Conservation (phyloP, 2,329 filamentous ascomycete species). For the Fusarium beomiforme region DNA sequence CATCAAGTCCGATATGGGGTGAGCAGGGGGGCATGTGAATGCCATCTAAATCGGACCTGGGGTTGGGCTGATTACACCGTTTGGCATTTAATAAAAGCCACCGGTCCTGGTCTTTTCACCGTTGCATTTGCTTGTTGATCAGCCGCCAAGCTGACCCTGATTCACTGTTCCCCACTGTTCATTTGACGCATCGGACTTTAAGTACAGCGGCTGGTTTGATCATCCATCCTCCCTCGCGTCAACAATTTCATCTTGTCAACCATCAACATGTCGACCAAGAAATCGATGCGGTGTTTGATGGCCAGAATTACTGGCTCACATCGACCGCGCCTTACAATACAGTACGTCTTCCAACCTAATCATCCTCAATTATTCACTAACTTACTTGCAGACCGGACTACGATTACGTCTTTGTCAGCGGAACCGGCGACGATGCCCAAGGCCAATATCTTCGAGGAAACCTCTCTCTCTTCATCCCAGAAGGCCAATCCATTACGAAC, state of each 20-base stretch:
- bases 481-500: neutral
- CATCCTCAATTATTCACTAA: accelerated
- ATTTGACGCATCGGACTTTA: neutral
- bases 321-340: neutral
- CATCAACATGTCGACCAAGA: neutral
- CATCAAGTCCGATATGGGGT: neutral
- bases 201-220: neutral
- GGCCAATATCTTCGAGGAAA: conserved; percentile 5
- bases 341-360: accelerated
- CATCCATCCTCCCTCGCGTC: neutral
- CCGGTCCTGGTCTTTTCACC: neutral
- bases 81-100: neutral
- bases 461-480: neutral
- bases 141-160: neutral
- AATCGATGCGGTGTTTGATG: neutral
- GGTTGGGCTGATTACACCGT: neutral
- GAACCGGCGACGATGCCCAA: neutral
- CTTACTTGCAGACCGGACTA: neutral
- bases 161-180: neutral
- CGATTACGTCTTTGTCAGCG: conserved; percentile 1
- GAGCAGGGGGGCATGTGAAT: neutral
- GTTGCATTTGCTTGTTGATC: neutral
- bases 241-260: neutral
- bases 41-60: neutral
- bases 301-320: neutral